These are phyloP conservation scores for Verticillium klebahnii DNA, from an alignment of 2,329 filamentous ascomycete species.

Conservation along the genomic window DNA sequence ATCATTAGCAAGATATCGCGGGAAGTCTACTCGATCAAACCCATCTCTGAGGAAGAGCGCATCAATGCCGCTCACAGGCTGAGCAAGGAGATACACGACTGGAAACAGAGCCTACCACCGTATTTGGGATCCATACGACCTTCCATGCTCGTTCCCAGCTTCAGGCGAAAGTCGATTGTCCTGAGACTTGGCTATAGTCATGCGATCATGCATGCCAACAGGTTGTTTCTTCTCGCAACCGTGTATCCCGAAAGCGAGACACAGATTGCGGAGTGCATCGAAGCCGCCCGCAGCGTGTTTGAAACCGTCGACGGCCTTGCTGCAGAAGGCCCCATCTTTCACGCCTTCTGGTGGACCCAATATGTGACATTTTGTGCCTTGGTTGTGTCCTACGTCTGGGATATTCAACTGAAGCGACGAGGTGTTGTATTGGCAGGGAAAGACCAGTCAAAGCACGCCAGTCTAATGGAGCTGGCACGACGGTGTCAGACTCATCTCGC, in stretches of 20 bases:
- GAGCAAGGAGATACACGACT: conserved; percentile 31
- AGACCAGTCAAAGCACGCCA: conserved; percentile 4
- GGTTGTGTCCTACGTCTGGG: conserved; percentile 47
- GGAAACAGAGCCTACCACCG: conserved; percentile 34
- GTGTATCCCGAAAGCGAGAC: neutral
- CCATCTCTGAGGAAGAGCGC: conserved; percentile 28
- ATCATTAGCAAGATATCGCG: conserved; percentile 34
- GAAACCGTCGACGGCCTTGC: conserved; percentile 9
- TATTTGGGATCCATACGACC: conserved; percentile 38
- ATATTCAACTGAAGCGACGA: conserved; percentile 36
- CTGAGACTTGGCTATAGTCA: conserved; percentile 51
- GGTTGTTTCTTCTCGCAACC: conserved; percentile 42
- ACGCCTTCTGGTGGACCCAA: conserved; percentile 49
- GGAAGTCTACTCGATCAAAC: conserved; percentile 33
- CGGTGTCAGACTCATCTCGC: conserved; percentile 34
- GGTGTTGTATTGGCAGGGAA: neutral
- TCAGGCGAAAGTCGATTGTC: conserved; percentile 45
- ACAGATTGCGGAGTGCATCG: neutral
- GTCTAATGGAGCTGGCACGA: conserved; percentile 32
- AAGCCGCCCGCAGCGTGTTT: conserved; percentile 12
- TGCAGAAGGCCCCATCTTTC: conserved; percentile 27
- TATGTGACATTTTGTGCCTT: conserved; percentile 50
- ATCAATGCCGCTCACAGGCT: conserved; percentile 31
- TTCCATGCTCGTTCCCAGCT: conserved; percentile 38
- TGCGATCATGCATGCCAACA: conserved; percentile 51